Conservation (phyloP, 768 basidiomycete genomes). For the Paxillus ammoniavirescens region DNA sequence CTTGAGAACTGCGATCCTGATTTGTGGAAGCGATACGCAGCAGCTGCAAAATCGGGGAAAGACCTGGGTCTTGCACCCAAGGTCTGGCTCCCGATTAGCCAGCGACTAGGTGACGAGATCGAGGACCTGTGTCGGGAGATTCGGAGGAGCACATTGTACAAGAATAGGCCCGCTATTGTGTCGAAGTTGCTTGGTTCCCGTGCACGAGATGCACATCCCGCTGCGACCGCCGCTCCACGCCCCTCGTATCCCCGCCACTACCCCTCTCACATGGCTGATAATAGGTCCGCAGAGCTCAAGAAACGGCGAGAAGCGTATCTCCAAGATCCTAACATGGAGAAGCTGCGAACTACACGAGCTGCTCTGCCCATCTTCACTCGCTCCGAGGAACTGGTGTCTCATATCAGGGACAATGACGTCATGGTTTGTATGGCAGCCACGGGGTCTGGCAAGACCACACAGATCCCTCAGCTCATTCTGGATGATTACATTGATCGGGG, state of each 20-base stretch:
- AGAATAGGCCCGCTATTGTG: conserved; percentile 50
- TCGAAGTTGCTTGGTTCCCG: conserved; percentile 11
- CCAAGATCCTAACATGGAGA: conserved; percentile 53
- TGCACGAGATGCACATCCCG: not conserved
- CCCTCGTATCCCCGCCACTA: conserved; percentile 27
- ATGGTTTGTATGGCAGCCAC: conserved; percentile 89
- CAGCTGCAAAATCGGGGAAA: conserved; percentile 60
- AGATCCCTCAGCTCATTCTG: conserved; percentile 89
- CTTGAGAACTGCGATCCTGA: conserved; percentile 79
- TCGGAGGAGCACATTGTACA: conserved; percentile 60
- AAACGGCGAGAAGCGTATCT: conserved; percentile 59
- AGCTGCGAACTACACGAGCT: conserved; percentile 65
- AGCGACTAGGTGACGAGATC: conserved; percentile 65
- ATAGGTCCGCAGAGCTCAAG: conserved; percentile 59
- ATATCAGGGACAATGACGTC: conserved; percentile 76
- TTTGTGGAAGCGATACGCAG: conserved; percentile 73
- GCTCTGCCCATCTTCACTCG: conserved; percentile 75
- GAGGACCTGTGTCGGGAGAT: conserved; percentile 69
- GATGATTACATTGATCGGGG: conserved; percentile 77
- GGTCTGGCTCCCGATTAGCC: conserved; percentile 63
- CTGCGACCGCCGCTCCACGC: conserved; percentile 4
- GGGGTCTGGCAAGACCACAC: conserved; percentile 93
- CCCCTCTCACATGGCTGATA: conserved; percentile 32
- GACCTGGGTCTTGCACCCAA: conserved; percentile 71
- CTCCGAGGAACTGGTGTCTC: conserved; percentile 61